Conservation (phyloP, 1,139 yeast species). For the Hansenula sp. region DNA sequence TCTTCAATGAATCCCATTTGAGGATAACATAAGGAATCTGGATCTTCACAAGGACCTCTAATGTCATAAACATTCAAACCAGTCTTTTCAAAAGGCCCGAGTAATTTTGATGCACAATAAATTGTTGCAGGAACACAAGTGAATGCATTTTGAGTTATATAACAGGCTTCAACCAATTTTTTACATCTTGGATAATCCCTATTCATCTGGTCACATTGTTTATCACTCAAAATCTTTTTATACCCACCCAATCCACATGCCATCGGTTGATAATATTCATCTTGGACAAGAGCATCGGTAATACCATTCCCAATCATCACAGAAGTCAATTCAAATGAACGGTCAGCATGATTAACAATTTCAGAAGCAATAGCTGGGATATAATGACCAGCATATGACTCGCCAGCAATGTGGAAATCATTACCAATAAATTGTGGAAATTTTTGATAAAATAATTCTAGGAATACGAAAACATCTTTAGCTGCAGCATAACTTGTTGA, state of each 20-base stretch:
- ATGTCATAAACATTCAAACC: slow-evolving; percentile 71
- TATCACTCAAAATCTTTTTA: slow-evolving; percentile 58
- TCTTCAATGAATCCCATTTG: slow-evolving; percentile 51
- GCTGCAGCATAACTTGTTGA: slow-evolving; percentile 65
- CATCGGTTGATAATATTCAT: slow-evolving; percentile 72
- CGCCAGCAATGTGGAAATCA: slow-evolving; percentile 82
- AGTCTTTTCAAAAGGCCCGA: slow-evolving; percentile 51
- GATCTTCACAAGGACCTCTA: slow-evolving; percentile 52
- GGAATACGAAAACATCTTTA: slow-evolving; percentile 72
- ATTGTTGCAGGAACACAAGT: slow-evolving; percentile 53
- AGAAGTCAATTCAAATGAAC: slow-evolving; percentile 64
- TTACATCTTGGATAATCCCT: slow-evolving; percentile 55
- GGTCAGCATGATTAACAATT: slow-evolving; percentile 60
- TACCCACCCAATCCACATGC: slow-evolving; percentile 83
- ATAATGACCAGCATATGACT: slow-evolving; percentile 86
- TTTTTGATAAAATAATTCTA: slow-evolving; percentile 72
- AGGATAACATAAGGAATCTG: slow-evolving; percentile 52
- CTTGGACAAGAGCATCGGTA: slow-evolving; percentile 71
- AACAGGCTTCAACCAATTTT: slow-evolving; percentile 49
- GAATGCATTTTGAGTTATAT: slow-evolving; percentile 38
- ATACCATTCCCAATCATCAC: slow-evolving; percentile 82
- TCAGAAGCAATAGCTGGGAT: slow-evolving; percentile 77
- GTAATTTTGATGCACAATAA: slow-evolving; percentile 28
- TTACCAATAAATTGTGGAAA: slow-evolving; percentile 59
- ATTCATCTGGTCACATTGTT: slow-evolving; percentile 56